Evolutionary conservation across 2,329 filamentous ascomycete genomes (phyloP), one percentile per base, ranked within the genome.

Genomic region (Thielaviopsis euricoi): DNA sequence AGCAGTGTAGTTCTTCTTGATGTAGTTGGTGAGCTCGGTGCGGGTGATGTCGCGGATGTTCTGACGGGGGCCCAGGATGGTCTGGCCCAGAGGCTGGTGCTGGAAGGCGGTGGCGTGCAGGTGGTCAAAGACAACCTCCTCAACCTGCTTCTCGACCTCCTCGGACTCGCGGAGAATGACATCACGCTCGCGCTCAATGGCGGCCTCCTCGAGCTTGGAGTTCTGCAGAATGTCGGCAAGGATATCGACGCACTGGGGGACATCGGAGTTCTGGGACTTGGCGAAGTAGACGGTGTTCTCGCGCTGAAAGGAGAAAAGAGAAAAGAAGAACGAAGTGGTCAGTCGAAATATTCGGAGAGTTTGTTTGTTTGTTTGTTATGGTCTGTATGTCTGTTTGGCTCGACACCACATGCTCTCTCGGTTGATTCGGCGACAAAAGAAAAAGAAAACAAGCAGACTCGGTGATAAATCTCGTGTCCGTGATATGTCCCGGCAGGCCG

Each of bases 211-310:
- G 71, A 98, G 89, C 79, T 95, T 96, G 65, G 93, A 97, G 83
- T 98, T 94, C 74, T 97, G 93, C 62, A 98, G 87, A 71, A 98
- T 98, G 72, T 98, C 93, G 78, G 93, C 87, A 62, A 98, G 88
- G 69, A 98, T 97, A 74, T 98, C 89, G 73, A 98, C 93, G 70
- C 88, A 88, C 73, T 90, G 87, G 68, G 90, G 90, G 62, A 97
- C 89, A 71, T 98, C 91, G 74, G 86, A 83, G 79, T 98, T 98
- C 80, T 98, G 95, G 64, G 91, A 86, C 79, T 97, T 96, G 75
- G 93, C 93, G 74, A 97, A 98, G 82, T 98, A 98, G 70, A 98
- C 93, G 67, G 93, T 98, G 82, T 96, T 97, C 76, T 98, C 93
- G 73, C 93, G 89, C 90, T 88, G 67, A 63, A 62, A 62, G 59